phyloP scores from a whole-genome alignment of 352 stramenopile genomes.

The Globisporangium paroecandrum region DNA sequence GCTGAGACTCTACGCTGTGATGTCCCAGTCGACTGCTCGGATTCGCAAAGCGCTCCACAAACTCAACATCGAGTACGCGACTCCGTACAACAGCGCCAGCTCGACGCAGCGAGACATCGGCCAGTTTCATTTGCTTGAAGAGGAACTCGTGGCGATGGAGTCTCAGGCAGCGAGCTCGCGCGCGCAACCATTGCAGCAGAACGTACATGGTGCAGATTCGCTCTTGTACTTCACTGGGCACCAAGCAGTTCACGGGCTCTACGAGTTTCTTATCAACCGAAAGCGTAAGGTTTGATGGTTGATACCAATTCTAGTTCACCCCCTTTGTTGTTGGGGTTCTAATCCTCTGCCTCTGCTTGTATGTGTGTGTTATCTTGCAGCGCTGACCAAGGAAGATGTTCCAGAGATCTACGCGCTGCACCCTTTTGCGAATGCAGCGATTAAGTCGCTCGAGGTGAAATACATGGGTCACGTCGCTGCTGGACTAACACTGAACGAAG shows the following conservation, averaged over 20 bases:
- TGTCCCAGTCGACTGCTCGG: constrained; percentile 65
- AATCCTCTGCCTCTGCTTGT: not conserved
- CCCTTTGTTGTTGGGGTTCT: not conserved
- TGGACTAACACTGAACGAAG: constrained; percentile 11
- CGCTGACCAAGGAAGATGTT: constrained; percentile 75
- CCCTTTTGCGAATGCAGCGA: constrained; percentile 62
- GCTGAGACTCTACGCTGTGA: constrained; percentile 41
- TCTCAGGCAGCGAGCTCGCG: constrained; percentile 3
- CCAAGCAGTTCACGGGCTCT: constrained; percentile 61
- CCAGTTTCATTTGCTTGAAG: constrained; percentile 45
- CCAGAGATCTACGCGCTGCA: constrained; percentile 50
- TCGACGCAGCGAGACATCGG: constrained; percentile 37
- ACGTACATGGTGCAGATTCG: constrained; percentile 58
- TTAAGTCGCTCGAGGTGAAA: constrained; percentile 45
- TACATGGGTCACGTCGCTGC: constrained; percentile 35
- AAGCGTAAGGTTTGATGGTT: constrained; percentile 42
- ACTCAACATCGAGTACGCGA: constrained; percentile 52
- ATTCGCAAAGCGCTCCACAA: constrained; percentile 62
- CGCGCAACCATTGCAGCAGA: constrained; percentile 22
- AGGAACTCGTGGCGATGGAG: constrained; percentile 34
- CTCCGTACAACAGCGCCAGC: constrained; percentile 51
- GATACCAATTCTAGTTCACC: too few species aligned
- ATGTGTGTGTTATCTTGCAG: constrained; percentile 19
- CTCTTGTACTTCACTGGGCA: constrained; percentile 64
- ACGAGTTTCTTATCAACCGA: constrained; percentile 76